phyloP scores from a whole-genome alignment of 2,329 filamentous ascomycete species.

The Samsoniella hepiali region DNA sequence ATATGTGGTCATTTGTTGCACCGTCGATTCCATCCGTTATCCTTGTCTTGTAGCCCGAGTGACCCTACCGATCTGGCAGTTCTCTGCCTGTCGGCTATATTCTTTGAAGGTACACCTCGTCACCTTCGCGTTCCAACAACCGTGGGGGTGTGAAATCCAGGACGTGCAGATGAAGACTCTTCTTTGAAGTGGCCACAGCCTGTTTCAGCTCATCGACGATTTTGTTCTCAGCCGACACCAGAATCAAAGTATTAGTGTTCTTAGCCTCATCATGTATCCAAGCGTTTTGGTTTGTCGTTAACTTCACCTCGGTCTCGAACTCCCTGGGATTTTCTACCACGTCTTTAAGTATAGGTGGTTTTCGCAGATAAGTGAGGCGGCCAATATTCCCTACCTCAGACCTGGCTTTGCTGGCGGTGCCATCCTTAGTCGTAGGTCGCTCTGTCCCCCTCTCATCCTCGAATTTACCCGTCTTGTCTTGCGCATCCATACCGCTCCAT shows the following conservation, averaged over 20 bases:
- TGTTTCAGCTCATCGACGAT: background rate
- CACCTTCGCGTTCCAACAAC: background rate
- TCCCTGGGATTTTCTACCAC: background rate
- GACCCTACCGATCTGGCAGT: too few relatives aligned
- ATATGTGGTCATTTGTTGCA: too few relatives aligned
- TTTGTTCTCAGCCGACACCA: background rate
- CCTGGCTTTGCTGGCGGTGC: too few relatives aligned
- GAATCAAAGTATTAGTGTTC: background rate
- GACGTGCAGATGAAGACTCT: background rate
- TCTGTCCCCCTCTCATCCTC: background rate
- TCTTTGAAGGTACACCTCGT: background rate
- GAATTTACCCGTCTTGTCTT: too few relatives aligned
- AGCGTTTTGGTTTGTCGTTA: background rate
- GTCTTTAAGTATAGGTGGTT: background rate
- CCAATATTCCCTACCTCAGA: too few relatives aligned
- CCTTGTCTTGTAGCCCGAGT: too few relatives aligned
- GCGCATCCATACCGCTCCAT: too few relatives aligned
- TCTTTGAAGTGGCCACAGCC: background rate
- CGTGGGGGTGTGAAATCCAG: background rate
- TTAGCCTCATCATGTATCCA: background rate
- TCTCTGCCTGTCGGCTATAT: too few relatives aligned
- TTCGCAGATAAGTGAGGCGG: background rate
- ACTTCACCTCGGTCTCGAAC: background rate
- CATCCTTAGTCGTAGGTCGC: too few relatives aligned
- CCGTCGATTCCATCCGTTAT: too few relatives aligned